Percentiles rank a stretch among this genome's conserved stretches.
phyloP scores from a whole-genome alignment of 371 early-diverging fungal species.

The Choanephora cucurbitarum region DNA sequence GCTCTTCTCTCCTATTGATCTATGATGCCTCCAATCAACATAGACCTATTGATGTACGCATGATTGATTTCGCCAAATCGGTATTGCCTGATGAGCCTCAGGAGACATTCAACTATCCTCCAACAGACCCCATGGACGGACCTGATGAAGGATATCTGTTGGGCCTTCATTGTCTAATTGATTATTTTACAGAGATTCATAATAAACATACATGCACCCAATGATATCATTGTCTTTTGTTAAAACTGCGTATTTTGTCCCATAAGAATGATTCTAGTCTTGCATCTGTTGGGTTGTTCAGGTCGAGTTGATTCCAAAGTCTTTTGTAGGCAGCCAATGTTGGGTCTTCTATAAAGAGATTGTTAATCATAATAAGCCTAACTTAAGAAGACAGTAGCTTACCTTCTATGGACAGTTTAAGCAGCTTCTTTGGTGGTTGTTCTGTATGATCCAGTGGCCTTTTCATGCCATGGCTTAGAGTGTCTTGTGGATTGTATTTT shows the following conservation, averaged over 20 bases:
- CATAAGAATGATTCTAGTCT: conserved; percentile 23
- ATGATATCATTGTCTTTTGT: conserved; percentile 2
- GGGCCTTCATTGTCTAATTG: conserved; percentile 45
- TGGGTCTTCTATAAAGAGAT: background rate
- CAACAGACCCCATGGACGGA: conserved; percentile 45
- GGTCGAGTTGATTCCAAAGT: conserved; percentile 20
- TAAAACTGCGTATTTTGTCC: conserved; percentile 19
- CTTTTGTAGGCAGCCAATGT: conserved; percentile 18
- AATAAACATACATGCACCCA: background rate
- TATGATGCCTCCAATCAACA: conserved; percentile 45
- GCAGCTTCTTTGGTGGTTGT: conserved; percentile 4
- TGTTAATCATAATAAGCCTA: background rate
- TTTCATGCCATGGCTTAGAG: background rate
- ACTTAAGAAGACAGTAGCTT: too few species aligned
- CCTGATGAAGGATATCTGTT: conserved; percentile 76
- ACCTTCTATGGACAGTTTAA: background rate
- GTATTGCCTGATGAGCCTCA: conserved; percentile 32
- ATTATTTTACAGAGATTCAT: background rate
- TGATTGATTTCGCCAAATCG: conserved; percentile 94
- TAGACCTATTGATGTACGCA: conserved; percentile 69
- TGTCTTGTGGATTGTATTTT: background rate
- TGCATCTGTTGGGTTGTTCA: conserved; percentile 12
- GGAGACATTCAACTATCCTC: conserved; percentile 55
- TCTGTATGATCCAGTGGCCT: background rate
- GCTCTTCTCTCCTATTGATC: conserved; percentile 79